These are phyloP conservation scores for Chalciporus chontae DNA, from an alignment of 768 basidiomycete genomes.

Conservation along the genomic window DNA sequence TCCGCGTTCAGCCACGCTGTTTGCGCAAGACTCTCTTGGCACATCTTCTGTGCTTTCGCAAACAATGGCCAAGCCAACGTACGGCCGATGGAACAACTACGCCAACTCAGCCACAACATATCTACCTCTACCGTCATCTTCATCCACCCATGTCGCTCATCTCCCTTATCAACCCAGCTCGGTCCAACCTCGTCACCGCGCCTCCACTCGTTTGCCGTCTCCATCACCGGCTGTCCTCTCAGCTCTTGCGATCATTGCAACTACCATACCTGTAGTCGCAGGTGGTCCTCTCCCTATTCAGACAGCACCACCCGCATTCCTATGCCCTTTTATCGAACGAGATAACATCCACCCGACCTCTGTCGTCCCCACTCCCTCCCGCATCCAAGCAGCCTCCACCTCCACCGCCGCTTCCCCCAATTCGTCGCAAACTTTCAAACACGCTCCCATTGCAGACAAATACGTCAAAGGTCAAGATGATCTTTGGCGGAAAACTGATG, in stretches of 20 bases:
- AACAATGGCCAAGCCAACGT: slow-evolving; percentile 54
- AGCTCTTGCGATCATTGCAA: slow-evolving; percentile 52
- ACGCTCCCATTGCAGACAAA: slow-evolving; percentile 45
- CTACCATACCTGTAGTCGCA: slow-evolving; percentile 42
- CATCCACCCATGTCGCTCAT: slow-evolving; percentile 11
- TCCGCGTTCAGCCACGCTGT: slow-evolving; percentile 31
- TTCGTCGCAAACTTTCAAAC: slow-evolving; percentile 11
- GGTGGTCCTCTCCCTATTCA: slow-evolving; percentile 41
- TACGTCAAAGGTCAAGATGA: slow-evolving; percentile 53
- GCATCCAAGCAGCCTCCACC: neutral
- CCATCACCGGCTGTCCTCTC: slow-evolving; percentile 55
- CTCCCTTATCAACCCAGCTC: slow-evolving; percentile 11
- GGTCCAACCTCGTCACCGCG: slow-evolving; percentile 9
- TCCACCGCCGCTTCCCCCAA: neutral
- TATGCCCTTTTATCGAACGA: slow-evolving; percentile 49
- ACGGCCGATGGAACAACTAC: slow-evolving; percentile 30
- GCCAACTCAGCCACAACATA: slow-evolving; percentile 8
- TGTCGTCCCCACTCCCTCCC: neutral
- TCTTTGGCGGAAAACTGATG: slow-evolving; percentile 51
- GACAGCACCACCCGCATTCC: slow-evolving; percentile 49
- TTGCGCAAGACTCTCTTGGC: slow-evolving; percentile 34
- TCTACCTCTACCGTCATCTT: neutral
- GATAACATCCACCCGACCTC: slow-evolving; percentile 7
- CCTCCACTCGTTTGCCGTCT: slow-evolving; percentile 4
- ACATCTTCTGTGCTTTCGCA: slow-evolving; percentile 35